Evolutionary conservation across 441 rosid species (phyloP).

Genomic region (Populus hybrid): DNA sequence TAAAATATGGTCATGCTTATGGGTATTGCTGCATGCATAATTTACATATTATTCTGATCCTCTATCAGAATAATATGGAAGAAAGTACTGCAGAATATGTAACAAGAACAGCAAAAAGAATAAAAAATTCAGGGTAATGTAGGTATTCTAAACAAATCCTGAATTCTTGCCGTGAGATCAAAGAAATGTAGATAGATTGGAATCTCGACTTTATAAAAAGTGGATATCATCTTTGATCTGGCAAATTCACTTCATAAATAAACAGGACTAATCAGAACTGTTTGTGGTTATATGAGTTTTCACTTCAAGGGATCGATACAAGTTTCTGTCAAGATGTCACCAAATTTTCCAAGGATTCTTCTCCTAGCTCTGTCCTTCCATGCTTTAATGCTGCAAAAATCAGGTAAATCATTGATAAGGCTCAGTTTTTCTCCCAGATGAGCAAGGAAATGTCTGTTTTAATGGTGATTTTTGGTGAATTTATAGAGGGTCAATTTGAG

Average conservation of each 20-base stretch:
- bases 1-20: background rate
- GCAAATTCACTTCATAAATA: background rate
- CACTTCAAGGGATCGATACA: background rate
- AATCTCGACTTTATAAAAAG: conserved; percentile 37
- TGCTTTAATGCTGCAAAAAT: conserved; percentile 18
- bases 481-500: conserved; percentile 33
- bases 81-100: background rate
- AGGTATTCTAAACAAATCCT: background rate
- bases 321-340: conserved; percentile 22
- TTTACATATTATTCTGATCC: no score
- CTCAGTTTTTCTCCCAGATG: background rate
- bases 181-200: conserved; percentile 30
- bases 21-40: no score
- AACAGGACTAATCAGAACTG: background rate
- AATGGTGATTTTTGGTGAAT: background rate
- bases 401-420: conserved; percentile 25
- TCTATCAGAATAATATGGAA: background rate
- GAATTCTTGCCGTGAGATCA: conserved; percentile 21
- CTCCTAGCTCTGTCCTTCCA: conserved; percentile 22
- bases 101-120: background rate
- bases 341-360: conserved; percentile 8
- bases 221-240: conserved; percentile 4
- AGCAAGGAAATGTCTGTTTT: background rate
- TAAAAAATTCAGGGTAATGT: background rate
- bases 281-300: background rate